A percentile compares a stretch with the other conserved stretches of the same genome.
These are phyloP conservation scores for Globisporangium camurandrum DNA, from an alignment of 352 stramenopile species.

Conservation along the genomic window DNA sequence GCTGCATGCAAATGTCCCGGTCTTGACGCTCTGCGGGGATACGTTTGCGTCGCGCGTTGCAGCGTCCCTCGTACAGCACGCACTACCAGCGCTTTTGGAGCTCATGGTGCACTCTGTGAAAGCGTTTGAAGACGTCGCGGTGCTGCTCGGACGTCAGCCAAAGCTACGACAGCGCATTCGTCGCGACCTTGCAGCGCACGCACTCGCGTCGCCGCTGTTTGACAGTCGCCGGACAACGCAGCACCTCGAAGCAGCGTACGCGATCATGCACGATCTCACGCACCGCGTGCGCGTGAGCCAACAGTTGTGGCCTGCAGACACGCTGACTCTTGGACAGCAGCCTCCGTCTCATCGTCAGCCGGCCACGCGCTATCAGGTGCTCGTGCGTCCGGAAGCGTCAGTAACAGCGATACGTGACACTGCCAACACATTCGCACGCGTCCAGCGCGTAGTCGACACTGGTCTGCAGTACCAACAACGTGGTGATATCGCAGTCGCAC, in stretches of 20 bases:
- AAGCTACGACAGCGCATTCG: constrained; percentile 22
- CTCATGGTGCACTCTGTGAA: constrained; percentile 46
- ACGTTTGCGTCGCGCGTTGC: constrained; percentile 70
- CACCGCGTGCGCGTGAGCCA: constrained; percentile 14
- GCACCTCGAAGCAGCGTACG: constrained; percentile 68
- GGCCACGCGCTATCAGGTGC: constrained; percentile 23
- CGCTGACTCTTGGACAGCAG: neutral
- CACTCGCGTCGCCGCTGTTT: constrained; percentile 55
- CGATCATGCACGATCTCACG: constrained; percentile 50
- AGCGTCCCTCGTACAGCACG: constrained; percentile 40
- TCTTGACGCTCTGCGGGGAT: constrained; percentile 83
- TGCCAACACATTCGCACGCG: constrained; percentile 5
- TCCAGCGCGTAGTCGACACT: constrained; percentile 14
- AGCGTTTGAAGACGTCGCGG: constrained; percentile 61
- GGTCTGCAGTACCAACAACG: constrained; percentile 25
- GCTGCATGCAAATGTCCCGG: constrained; percentile 82
- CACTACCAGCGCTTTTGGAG: constrained; percentile 16
- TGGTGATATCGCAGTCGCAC: constrained; percentile 14
- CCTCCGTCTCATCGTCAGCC: neutral
- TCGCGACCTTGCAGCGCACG: constrained; percentile 18
- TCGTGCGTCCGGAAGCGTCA: constrained; percentile 24
- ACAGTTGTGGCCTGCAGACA: too few relatives aligned
- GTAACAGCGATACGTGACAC: neutral
- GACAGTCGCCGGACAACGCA: constrained; percentile 45
- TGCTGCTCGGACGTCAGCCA: constrained; percentile 29